Evolutionary conservation across 1,139 yeast genomes (phyloP), one percentile per base, ranked within the genome.

Genomic region (Candida tetrigidarum): DNA sequence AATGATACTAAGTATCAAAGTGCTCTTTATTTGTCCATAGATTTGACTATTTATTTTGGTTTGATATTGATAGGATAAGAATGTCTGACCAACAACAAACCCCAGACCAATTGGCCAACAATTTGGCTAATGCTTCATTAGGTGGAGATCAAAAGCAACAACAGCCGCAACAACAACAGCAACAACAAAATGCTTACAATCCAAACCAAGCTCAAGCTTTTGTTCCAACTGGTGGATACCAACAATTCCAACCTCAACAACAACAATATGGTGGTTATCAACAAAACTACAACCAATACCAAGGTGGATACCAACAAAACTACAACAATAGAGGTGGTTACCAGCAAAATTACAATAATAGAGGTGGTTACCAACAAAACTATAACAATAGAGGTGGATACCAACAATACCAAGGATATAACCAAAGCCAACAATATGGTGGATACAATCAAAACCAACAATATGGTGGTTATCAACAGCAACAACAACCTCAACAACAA

Each of bases 61-160:
- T n/a, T n/a, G 12, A 11, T 16, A 35, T 12, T 14, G 15, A 35
- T 8, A 28, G 23, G 25, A 34, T 9, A 22, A 27, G 9, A 35
- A 78, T 79, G 84, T 74, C 83, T 44, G 79, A 75, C 48, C 69
- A 70, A 50, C 63, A 63, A 45, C 67, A 67, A 60, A 74, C 67
- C 55, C 73, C 74, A 51, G 83, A 83, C 55, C 73, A 81, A 48
- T 67, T 83, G 70, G 67, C 80, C 43, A 74, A 80, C 53, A 81
- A 80, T 58, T 66, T 84, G 57, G 79, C 77, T 52, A 76, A 80
- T 54, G 63, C 79, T 51, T 68, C 75, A 39, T 52, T 74, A 49
- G 66, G 61, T 30, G 62, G 57, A 38, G 53, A 50, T 29, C 55
- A 49, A 36, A 58, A 52, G 39, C 49, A 48, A 28, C 51, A 48